A percentile compares a stretch with the other conserved stretches of the same genome.
phyloP scores from a whole-genome alignment of 2,329 filamentous ascomycete species.

The Zasmidium angulare region DNA sequence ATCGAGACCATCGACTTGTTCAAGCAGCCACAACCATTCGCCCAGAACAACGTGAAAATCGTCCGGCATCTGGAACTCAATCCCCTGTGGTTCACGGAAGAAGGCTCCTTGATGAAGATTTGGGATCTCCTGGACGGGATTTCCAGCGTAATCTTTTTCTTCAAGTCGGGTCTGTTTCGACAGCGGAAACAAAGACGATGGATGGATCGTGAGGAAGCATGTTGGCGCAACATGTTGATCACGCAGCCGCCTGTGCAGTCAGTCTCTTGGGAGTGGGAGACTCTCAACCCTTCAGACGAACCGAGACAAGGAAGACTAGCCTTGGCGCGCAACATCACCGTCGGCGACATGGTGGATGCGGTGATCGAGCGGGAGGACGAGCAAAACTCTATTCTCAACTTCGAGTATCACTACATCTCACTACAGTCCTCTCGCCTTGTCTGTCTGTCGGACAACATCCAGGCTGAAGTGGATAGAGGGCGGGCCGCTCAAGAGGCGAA shows the following conservation, averaged over 20 bases:
- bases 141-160: no score
- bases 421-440: not conserved
- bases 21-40: not conserved
- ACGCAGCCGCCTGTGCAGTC: not conserved
- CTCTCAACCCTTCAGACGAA: not conserved
- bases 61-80: not conserved
- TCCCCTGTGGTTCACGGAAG: not conserved
- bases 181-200: not conserved
- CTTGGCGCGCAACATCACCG: not conserved
- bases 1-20: not conserved
- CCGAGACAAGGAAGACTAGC: no score
- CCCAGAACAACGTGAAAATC: not conserved
- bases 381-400: not conserved
- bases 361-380: not conserved
- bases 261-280: not conserved
- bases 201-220: not conserved
- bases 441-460: not conserved
- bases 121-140: no score
- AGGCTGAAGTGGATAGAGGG: no score
- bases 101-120: not conserved
- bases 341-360: not conserved
- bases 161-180: not conserved
- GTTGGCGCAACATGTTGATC: constrained; percentile 2
- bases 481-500: no score
- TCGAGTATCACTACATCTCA: not conserved